Evolutionary conservation across 1,284 basidiomycete species (phyloP), one percentile per base, ranked within the genome.

Genomic region (Sporisorium sorghi): DNA sequence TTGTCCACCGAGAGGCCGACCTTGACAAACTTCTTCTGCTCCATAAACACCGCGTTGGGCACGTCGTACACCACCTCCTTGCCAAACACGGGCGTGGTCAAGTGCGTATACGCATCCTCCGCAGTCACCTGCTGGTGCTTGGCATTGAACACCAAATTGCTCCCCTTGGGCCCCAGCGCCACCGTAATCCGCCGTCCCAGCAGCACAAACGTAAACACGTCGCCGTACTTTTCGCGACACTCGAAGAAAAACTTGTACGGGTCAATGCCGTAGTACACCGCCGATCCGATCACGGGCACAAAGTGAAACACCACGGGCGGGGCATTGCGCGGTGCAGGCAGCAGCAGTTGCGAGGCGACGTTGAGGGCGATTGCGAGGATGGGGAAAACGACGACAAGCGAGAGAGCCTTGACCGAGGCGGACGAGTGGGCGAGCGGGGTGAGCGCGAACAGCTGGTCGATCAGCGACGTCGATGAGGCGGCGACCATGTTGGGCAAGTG

Each of bases 61-160:
- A 94, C 91, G 83, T 98, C 96, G 85, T 99, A 99, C 5, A 98
- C 96, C 48, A 99, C 97, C 57, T 94, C 94, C 84, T 94, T 94
- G 58, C 97, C 97, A 80, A 99, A 99, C 10, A 86, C 84, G 10
- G 84, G 84, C 12, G 83, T 84, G 23, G 82, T 83, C 30, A 84
- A 63, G 33, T 79, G 78, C 30, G 91, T 94, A 86, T 99, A 99
- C 9, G 94, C 96, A 72, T 96, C 94, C 86, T 99, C 97, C 1
- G 97, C 97, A 44, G 92, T 96, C 65, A 99, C 91, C 46, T 94
- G 90, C 2, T 90, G 90, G 44, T 93, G 90, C 86, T 95, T 96
- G 44, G 96, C 97, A 66, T 97, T 96, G 32, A 99, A 89, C 63
- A 98, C 88, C 75, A 98, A 91, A 86, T 98, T 95, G 85, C 93